Base-by-base conservation (phyloP, 192 early-diverging fungal species). In the Phlyctochytrium bullatum region DNA sequence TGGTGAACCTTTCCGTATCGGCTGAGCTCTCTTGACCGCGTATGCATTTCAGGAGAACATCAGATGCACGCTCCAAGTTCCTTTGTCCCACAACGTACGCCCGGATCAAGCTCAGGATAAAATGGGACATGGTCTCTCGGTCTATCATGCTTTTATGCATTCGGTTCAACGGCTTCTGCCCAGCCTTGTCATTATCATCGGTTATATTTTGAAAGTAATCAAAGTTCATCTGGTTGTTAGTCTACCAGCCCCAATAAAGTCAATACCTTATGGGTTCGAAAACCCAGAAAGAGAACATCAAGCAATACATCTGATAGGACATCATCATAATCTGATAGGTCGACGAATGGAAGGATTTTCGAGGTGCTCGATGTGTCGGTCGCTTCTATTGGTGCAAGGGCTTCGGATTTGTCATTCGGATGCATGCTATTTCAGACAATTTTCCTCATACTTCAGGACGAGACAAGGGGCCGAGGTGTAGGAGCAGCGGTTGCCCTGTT, bases 241-340 rank as follows among this genome's bases (percentile, higher is more conserved):
- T n/a, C n/a, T n/a, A n/a, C n/a, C n/a, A n/a, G n/a, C n/a, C n/a
- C n/a, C n/a, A n/a, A n/a, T n/a, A n/a, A n/a, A n/a, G n/a, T n/a
- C n/a, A n/a, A n/a, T n/a, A n/a, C n/a, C n/a, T 84, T 84, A 62
- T 84, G 82, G 0, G 82, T 80, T 2, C 25, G 57, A 68, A 78
- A 81, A 2, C 73, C 73, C 24, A 84, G 71, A 68, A 65, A 78
- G 30, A 81, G 34, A 31, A 74, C 56, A 62, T 84, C 82, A 33
- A 83, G 58, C 36, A 78, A 40, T 16, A 80, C 28, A 62, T 79
- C 78, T 52, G 70, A 73, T 28, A 77, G 34, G 23, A 80, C 33
- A 61, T 80, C 78, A 62, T 83, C 81, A 68, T 75, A 83, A 60
- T 79, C 76, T 34, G 76, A 69, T 2, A 77, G 64, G 54, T 75